Evolutionary conservation across 1,284 basidiomycete genomes (phyloP), one percentile per base, ranked within the genome.

Genomic region (Microbotryomycetes sp.): DNA sequence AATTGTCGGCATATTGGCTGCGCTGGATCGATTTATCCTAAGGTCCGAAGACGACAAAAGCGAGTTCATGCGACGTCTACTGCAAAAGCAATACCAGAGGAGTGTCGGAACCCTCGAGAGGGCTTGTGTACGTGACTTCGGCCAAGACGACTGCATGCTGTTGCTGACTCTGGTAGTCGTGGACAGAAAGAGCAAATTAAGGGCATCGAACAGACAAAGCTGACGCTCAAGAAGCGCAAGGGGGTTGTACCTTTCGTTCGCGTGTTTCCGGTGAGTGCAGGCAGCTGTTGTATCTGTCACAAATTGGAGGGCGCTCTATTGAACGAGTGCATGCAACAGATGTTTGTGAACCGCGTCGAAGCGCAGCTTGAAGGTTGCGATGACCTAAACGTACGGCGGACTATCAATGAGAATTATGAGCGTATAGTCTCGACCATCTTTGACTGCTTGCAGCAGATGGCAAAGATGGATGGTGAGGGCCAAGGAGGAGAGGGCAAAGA

Each of bases 241-340:
- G 94, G 94, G 3, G 89, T 97, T 19, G 87, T 86, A n/a, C 87
- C 87, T 54, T 97, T 97, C 74, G 86, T 97, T 71, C 87, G 87
- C 68, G 85, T 90, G 74, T 97, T 98, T 80, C 91, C 94, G 0
- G 81, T 85, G 48, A 26, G 77, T 70, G n/a, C n/a, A n/a, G 26
- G 6, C 49, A n/a, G 29, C 25, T 47, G 45, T 50, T 46, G 32
- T 45, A 9, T 28, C 54, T 23, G n/a, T 32, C n/a, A 15, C 29
- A 26, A 28, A 25, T 31, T 3, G 47, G 22, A 6, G n/a, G n/a
- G n/a, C n/a, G n/a, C n/a, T n/a, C n/a, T n/a, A n/a, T n/a, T n/a
- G n/a, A n/a, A n/a, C n/a, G n/a, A n/a, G n/a, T n/a, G n/a, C n/a
- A n/a, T n/a, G n/a, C n/a, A n/a, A 0, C 63, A 79, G 78, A 69